phyloP scores from a whole-genome alignment of 106 monocot species.

The Acorus calamus region DNA sequence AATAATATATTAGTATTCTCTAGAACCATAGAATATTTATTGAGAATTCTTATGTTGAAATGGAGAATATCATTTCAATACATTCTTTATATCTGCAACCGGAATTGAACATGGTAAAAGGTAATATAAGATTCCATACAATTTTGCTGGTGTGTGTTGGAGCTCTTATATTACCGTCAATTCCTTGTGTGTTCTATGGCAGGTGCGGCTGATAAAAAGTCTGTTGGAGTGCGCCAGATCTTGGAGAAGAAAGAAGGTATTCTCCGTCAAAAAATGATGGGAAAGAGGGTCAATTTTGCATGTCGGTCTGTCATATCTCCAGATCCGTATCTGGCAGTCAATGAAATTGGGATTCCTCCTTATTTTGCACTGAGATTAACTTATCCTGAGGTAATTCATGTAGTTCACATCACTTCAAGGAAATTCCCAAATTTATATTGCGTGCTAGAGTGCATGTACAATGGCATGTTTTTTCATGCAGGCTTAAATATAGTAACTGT shows the following conservation, averaged over 20 bases:
- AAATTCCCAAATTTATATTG: neutral
- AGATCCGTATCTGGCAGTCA: slow-evolving; percentile 91
- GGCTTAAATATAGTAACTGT: too few relatives aligned
- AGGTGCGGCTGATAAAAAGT: slow-evolving; percentile 44
- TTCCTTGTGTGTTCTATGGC: slow-evolving; percentile 6
- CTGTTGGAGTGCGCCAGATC: slow-evolving; percentile 68
- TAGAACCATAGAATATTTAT: too few relatives aligned
- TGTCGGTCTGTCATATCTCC: slow-evolving; percentile 98
- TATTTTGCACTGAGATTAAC: slow-evolving; percentile 84
- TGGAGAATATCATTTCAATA: too few relatives aligned
- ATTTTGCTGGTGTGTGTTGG: neutral
- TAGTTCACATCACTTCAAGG: neutral
- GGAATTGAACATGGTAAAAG: too few relatives aligned
- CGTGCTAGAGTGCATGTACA: neutral
- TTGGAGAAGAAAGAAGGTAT: slow-evolving; percentile 80
- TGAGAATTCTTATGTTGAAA: too few relatives aligned
- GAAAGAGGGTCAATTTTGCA: slow-evolving; percentile 95
- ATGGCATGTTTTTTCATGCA: too few relatives aligned
- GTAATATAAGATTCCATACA: neutral
- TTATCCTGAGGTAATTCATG: slow-evolving; percentile 73
- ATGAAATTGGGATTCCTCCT: slow-evolving; percentile 98
- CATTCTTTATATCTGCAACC: too few relatives aligned
- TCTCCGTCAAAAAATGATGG: slow-evolving; percentile 99
- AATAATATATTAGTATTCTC: too few relatives aligned
- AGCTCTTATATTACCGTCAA: slow-evolving; percentile 1